Conservation (phyloP, 2,329 filamentous ascomycete species). For the Monosporascus sp. region DNA sequence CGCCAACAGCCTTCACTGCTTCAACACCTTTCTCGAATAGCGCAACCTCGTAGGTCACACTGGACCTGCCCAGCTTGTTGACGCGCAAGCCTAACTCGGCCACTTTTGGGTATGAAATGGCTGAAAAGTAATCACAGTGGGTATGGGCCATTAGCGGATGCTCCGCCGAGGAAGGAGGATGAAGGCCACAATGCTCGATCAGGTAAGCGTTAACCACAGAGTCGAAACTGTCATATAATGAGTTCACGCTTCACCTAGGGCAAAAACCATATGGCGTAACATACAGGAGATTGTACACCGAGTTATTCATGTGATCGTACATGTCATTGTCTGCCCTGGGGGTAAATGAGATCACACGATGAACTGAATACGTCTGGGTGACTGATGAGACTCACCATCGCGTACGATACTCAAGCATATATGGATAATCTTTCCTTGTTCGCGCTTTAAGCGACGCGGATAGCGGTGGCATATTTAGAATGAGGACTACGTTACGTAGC, state of each 20-base stretch:
- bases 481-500: too few species aligned
- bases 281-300: constrained; percentile 74
- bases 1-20: constrained; percentile 75
- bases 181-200: constrained; percentile 68
- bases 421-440: constrained; percentile 68
- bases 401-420: constrained; percentile 75
- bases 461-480: constrained; percentile 24
- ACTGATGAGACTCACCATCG: constrained; percentile 58
- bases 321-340: constrained; percentile 86
- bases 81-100: constrained; percentile 79
- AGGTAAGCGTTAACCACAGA: constrained; percentile 87
- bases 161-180: constrained; percentile 63
- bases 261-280: constrained; percentile 10
- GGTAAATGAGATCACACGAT: constrained; percentile 7
- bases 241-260: neutral
- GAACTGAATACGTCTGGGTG: constrained; percentile 6
- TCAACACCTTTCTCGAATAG: constrained; percentile 73
- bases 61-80: constrained; percentile 77
- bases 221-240: constrained; percentile 58
- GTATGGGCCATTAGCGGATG: constrained; percentile 83
- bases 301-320: constrained; percentile 92
- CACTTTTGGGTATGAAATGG: constrained; percentile 74
- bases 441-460: constrained; percentile 50
- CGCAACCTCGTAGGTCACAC: constrained; percentile 84
- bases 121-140: constrained; percentile 78